phyloP scores from a whole-genome alignment of 805 yeast species.

The Saccharomycopsis guyanensis region DNA sequence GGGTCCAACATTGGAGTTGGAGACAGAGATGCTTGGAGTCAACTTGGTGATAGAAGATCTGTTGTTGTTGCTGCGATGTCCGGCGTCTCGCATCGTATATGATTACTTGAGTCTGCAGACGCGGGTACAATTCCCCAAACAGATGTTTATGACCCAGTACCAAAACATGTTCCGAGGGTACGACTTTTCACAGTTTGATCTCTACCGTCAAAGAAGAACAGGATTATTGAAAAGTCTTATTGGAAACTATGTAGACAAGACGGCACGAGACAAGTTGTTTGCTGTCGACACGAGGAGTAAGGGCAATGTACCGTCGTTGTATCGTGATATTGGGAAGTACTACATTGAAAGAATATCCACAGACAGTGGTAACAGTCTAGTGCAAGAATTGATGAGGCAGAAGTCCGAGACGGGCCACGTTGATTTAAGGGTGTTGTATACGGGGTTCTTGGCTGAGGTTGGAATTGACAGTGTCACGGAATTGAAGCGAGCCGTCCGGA shows the following conservation, averaged over 20 bases:
- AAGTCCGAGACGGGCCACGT: no score
- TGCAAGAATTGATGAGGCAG: no score
- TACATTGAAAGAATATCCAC: neutral
- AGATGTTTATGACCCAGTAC: neutral
- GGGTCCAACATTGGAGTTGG: no score
- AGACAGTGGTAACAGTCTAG: no score
- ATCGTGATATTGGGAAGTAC: neutral
- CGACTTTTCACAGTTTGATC: neutral
- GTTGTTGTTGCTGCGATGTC: neutral
- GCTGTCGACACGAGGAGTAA: neutral
- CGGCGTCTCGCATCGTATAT: neutral
- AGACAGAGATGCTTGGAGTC: no score
- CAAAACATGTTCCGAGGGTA: neutral
- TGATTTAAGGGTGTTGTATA: neutral
- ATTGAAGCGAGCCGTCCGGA: neutral
- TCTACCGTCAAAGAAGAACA: neutral
- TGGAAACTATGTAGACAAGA: neutral
- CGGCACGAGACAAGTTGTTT: neutral
- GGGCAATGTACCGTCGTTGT: no score
- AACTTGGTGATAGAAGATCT: neutral
- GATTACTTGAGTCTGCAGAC: neutral
- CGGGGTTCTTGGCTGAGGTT: neutral
- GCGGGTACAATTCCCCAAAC: neutral
- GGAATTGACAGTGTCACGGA: neutral
- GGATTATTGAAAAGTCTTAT: neutral